A percentile compares a stretch with the other conserved stretches of the same genome.
phyloP scores from a whole-genome alignment of 2,329 filamentous ascomycete species.

The Diaporthe sp. region DNA sequence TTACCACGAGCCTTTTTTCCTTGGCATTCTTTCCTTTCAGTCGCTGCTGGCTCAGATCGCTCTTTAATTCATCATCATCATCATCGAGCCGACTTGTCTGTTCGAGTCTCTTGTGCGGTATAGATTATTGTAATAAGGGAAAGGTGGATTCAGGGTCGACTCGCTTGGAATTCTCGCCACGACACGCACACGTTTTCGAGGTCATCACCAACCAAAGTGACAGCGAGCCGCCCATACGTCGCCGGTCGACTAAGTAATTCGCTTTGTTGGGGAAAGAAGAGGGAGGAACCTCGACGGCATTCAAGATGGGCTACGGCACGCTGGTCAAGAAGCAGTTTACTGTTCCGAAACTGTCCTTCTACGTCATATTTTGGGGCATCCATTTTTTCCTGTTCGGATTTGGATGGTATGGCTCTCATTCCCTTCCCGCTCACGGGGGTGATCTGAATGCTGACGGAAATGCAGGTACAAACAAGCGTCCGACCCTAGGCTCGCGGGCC shows the following conservation, averaged over 20 bases:
- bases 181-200: conserved; percentile 40
- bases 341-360: conserved; percentile 80
- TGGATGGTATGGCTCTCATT: conserved; percentile 78
- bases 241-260: conserved; percentile 68
- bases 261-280: conserved; percentile 47
- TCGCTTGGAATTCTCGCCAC: conserved; percentile 13
- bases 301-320: conserved; percentile 56
- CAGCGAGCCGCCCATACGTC: conserved; percentile 55
- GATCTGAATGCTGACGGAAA: conserved; percentile 44
- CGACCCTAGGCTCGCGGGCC: conserved; percentile 77
- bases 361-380: conserved; percentile 83
- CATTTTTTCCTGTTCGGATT: conserved; percentile 85
- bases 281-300: conserved; percentile 43
- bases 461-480: conserved; percentile 82
- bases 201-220: conserved; percentile 39
- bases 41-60: conserved; percentile 74
- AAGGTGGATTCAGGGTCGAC: conserved; percentile 36
- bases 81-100: conserved; percentile 49
- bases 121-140: conserved; percentile 47
- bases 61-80: conserved; percentile 55
- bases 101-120: conserved; percentile 44
- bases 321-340: conserved; percentile 76
- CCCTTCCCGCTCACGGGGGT: not conserved
- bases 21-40: conserved; percentile 57
- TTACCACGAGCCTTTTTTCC: conserved; percentile 52